A percentile compares a stretch with the other conserved stretches of the same genome.
phyloP scores from a whole-genome alignment of 352 stramenopile species.

The Aphanomyces astaci region DNA sequence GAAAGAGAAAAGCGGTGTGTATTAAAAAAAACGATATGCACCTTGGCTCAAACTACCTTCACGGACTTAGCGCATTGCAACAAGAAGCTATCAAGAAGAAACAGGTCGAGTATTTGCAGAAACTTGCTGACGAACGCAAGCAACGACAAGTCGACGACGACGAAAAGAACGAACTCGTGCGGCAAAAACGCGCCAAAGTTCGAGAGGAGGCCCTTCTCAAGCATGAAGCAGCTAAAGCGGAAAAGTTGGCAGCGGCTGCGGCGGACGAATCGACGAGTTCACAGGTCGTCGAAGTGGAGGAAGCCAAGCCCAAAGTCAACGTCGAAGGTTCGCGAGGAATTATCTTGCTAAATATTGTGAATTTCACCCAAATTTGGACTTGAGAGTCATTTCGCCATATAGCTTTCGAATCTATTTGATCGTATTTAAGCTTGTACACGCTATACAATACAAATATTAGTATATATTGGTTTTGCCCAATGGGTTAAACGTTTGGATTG shows the following conservation, averaged over 20 bases:
- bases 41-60: no score
- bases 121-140: constrained; percentile 49
- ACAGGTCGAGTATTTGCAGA: constrained; percentile 58
- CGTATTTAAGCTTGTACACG: no score
- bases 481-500: no score
- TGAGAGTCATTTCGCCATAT: no score
- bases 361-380: no score
- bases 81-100: constrained; percentile 39
- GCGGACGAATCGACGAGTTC: constrained; percentile 25
- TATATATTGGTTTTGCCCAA: no score
- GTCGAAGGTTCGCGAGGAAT: constrained; percentile 25
- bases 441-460: no score
- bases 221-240: constrained; percentile 38
- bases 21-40: neutral
- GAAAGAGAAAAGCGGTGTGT: constrained; percentile 27
- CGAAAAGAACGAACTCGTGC: constrained; percentile 41
- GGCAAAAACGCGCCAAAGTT: constrained; percentile 44
- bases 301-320: constrained; percentile 34
- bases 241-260: constrained; percentile 28
- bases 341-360: no score
- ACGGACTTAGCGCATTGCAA: neutral
- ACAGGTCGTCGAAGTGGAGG: constrained; percentile 28
- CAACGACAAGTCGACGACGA: constrained; percentile 66
- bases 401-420: no score
- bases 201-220: constrained; percentile 46